phyloP scores from a whole-genome alignment of 1,139 yeast species.

The Nakaseomyces kungkrabaensis region DNA sequence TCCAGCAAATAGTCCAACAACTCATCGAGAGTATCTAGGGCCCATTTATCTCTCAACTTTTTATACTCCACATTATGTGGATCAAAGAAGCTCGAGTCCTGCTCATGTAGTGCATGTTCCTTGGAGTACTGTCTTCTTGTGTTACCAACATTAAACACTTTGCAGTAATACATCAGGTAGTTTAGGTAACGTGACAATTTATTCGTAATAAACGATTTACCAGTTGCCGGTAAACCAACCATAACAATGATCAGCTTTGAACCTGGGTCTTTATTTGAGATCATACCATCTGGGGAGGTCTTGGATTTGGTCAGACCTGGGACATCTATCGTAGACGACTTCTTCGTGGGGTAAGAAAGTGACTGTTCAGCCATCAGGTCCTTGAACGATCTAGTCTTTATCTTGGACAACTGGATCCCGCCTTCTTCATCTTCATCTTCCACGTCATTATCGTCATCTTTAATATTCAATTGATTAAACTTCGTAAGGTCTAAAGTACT shows the following conservation, averaged over 20 bases:
- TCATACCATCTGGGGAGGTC: slow-evolving; percentile 73
- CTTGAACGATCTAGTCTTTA: neutral
- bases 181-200: slow-evolving; percentile 78
- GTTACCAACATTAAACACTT: slow-evolving; percentile 89
- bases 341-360: slow-evolving; percentile 23
- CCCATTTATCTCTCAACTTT: slow-evolving; percentile 82
- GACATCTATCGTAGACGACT: slow-evolving; percentile 77
- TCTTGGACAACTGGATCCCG: neutral
- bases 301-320: slow-evolving; percentile 88
- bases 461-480: neutral
- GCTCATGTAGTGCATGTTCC: slow-evolving; percentile 30
- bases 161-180: slow-evolving; percentile 85
- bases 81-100: slow-evolving; percentile 76
- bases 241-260: slow-evolving; percentile 83
- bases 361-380: slow-evolving; percentile 2
- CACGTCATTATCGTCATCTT: neutral
- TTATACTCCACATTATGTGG: slow-evolving; percentile 65
- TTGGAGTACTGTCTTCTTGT: slow-evolving; percentile 68
- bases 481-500: slow-evolving; percentile 3
- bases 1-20: slow-evolving; percentile 67
- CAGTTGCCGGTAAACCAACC: slow-evolving; percentile 92
- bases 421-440: neutral
- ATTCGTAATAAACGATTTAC: slow-evolving; percentile 86
- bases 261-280: slow-evolving; percentile 60
- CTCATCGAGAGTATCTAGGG: slow-evolving; percentile 85